A percentile compares a stretch with the other conserved stretches of the same genome.
Evolutionary conservation across 208 protist species (phyloP).

Genomic region (Trypanosoma conorhini): DNA sequence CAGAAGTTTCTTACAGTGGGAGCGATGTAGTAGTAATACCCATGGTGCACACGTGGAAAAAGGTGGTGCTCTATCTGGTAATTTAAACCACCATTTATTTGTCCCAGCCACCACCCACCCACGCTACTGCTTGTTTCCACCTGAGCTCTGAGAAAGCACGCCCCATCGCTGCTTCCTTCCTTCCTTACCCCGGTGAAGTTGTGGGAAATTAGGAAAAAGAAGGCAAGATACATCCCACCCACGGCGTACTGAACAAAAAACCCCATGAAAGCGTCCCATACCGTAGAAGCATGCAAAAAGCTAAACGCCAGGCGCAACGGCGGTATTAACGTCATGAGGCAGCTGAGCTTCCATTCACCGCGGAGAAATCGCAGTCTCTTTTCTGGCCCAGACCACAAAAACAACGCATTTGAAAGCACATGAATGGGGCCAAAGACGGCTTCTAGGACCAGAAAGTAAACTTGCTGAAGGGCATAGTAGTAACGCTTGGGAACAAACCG

Average conservation of each 20-base stretch:
- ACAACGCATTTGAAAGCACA: slow-evolving; percentile 61
- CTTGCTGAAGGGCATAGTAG: slow-evolving; percentile 74
- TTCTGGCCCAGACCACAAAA: slow-evolving; percentile 51
- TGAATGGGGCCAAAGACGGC: slow-evolving; percentile 72
- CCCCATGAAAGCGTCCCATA: slow-evolving; percentile 37
- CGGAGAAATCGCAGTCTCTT: slow-evolving; percentile 56
- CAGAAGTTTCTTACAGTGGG: slow-evolving; percentile 71
- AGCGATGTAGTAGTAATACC: slow-evolving; percentile 75
- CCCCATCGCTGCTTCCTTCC: slow-evolving; percentile 42
- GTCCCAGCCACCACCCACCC: slow-evolving; percentile 72
- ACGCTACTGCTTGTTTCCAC: slow-evolving; percentile 77
- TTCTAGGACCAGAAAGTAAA: slow-evolving; percentile 73
- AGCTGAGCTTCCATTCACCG: slow-evolving; percentile 57
- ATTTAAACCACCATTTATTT: slow-evolving; percentile 84
- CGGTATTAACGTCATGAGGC: slow-evolving; percentile 55
- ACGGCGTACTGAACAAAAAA: slow-evolving; percentile 66
- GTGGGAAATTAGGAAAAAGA: slow-evolving; percentile 85
- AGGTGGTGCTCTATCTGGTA: slow-evolving; percentile 92
- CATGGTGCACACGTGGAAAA: slow-evolving; percentile 83
- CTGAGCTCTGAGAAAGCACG: slow-evolving; percentile 67
- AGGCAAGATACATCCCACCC: slow-evolving; percentile 80
- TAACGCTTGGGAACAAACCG: slow-evolving; percentile 50
- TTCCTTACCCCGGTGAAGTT: slow-evolving; percentile 82
- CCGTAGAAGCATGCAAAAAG: slow-evolving; percentile 54
- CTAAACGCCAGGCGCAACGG: slow-evolving; percentile 57